Conservation (phyloP, 73 alveolate genomes). For the Tetrahymena borealis region DNA sequence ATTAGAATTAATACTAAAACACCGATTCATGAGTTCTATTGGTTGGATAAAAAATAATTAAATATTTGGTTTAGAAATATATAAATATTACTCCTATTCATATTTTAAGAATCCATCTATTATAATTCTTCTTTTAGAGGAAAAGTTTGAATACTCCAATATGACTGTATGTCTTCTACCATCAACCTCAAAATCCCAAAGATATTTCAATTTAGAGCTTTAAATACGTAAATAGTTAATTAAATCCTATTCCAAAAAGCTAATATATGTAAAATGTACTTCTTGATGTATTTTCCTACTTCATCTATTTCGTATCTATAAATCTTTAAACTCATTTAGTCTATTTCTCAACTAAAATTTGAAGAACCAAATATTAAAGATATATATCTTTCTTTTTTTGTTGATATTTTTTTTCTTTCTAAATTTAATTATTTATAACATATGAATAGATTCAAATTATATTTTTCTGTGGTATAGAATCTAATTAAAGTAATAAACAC, state of each 20-base stretch:
- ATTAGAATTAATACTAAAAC: background rate
- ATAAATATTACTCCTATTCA: background rate
- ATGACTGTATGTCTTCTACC: background rate
- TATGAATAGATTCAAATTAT: no score
- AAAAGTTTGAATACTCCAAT: background rate
- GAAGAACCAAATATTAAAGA: background rate
- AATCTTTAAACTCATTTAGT: background rate
- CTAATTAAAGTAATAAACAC: no score
- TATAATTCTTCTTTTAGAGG: background rate
- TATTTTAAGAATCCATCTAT: background rate
- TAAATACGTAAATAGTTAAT: background rate
- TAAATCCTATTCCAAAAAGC: no score
- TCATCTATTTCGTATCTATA: background rate
- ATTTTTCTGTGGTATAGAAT: no score
- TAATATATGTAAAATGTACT: background rate
- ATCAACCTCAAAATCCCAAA: background rate
- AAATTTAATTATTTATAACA: no score
- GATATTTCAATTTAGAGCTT: background rate
- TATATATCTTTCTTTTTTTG: background rate
- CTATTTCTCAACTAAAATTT: background rate
- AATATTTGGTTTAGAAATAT: background rate
- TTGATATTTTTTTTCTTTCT: no score
- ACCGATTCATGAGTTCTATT: background rate
- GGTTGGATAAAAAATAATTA: background rate
- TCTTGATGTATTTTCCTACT: background rate